Evolutionary conservation across 1,284 basidiomycete species (phyloP), one percentile per base, ranked within the genome.

Genomic region (Ganoderma meredithae): DNA sequence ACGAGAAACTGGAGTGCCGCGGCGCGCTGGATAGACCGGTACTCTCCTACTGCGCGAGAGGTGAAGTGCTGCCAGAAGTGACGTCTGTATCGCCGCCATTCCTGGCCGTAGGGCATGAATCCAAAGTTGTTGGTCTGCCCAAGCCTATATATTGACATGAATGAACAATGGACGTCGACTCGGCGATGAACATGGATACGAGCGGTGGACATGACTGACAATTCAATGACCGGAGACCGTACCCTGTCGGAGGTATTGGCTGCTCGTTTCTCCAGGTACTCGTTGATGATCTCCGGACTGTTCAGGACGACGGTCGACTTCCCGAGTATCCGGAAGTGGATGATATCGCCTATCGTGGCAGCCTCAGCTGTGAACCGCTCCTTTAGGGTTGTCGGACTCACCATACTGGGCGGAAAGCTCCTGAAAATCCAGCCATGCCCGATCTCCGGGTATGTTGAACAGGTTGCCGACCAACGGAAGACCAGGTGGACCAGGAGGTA

Each of bases 191-290:
- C 19, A 10, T n/a, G 19, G 31, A 33, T 25, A 6, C 41, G 47
- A 25, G 47, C 47, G 27, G 55, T 1, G n/a, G 33, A 2, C 5
- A 3, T 31, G 27, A 39, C 55, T 33, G 8, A 58, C 55, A 58
- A 9, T 1, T 33, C 31, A 6, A 55, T 8, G 17, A 55, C 27
- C 25, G 53, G 53, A 25, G 13, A 27, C 25, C 17, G 53, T 27
- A 31, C 31, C 15, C 53, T 22, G 31, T 68, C 67, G 13, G 65
- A 66, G 2, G 71, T 68, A 44, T 66, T 70, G 1, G 40, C 10
- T 1, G 65, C 61, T 3, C 65, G 41, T 59, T 71, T 66, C 39
- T 71, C 66, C 1, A 73, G 66, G 13, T 72, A 60, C 9, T 72
- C 68, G 8, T 6, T n/a, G 13, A 65, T 70, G n/a, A 39, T 49